These are phyloP conservation scores for Podospora pseudoanserina DNA, from an alignment of 495 filamentous ascomycete genomes.

Conservation along the genomic window DNA sequence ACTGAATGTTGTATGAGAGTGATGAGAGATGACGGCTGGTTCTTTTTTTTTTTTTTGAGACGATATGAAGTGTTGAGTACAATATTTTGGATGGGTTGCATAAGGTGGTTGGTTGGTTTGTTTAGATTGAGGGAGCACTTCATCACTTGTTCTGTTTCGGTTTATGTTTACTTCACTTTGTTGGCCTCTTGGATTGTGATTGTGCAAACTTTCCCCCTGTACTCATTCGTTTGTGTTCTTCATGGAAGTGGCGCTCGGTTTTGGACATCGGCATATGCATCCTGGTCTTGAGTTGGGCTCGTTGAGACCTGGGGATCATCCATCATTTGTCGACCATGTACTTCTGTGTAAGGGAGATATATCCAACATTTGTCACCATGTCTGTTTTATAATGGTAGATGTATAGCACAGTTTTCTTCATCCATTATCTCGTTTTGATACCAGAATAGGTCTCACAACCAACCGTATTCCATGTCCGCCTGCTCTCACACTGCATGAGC, in stretches of 20 bases:
- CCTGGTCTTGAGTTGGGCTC: not conserved
- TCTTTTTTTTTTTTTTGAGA: not conserved
- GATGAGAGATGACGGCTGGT: slow-evolving; percentile 2
- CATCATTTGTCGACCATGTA: not conserved
- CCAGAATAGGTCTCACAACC: too few species aligned
- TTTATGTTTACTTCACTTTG: not conserved
- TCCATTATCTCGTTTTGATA: too few species aligned
- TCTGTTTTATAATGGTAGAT: not conserved
- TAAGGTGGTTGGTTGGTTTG: not conserved
- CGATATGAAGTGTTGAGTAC: slow-evolving; percentile 4
- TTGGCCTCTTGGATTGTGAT: not conserved
- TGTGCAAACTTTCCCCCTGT: not conserved
- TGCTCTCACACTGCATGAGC: too few species aligned
- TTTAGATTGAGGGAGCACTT: not conserved
- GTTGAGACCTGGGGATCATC: not conserved
- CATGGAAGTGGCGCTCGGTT: not conserved
- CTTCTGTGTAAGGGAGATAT: not conserved
- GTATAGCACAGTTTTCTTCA: too few species aligned
- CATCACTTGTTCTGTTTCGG: not conserved
- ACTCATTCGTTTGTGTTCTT: not conserved
- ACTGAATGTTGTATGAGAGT: slow-evolving; percentile 13
- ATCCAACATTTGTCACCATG: not conserved
- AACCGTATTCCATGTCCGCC: too few species aligned
- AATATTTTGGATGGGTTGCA: not conserved
- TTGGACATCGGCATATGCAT: not conserved